Conservation (phyloP, 108 stramenopile species). For the Cyclostephanos tholiformis region DNA sequence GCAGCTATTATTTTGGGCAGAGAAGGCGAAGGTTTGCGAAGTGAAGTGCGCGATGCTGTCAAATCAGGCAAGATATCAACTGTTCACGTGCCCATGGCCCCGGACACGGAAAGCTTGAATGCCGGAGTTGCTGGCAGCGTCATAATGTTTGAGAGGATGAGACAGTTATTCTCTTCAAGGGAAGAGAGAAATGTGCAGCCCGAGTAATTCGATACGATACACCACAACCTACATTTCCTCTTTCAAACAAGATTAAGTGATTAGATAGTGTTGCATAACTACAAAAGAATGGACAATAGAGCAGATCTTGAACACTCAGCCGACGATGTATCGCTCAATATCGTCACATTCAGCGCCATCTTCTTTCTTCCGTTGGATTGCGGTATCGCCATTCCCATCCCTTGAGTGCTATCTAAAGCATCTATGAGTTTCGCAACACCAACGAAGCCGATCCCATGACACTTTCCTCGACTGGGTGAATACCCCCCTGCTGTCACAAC, state of each 20-base stretch:
- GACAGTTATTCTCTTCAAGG: slow-evolving; percentile 35
- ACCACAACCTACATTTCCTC: neutral
- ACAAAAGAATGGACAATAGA: slow-evolving; percentile 29
- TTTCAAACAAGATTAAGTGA: neutral
- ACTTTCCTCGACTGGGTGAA: slow-evolving; percentile 60
- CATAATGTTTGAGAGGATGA: slow-evolving; percentile 82
- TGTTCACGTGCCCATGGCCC: slow-evolving; percentile 82
- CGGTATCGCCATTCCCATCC: slow-evolving; percentile 38
- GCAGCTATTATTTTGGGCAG: slow-evolving; percentile 78
- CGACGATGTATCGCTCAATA: slow-evolving; percentile 7
- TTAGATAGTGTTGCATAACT: neutral
- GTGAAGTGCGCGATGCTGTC: slow-evolving; percentile 58
- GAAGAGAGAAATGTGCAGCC: neutral
- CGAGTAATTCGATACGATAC: neutral
- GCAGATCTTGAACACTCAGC: slow-evolving; percentile 7
- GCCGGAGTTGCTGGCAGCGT: slow-evolving; percentile 87
- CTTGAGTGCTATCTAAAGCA: slow-evolving; percentile 37
- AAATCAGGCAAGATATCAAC: slow-evolving; percentile 49
- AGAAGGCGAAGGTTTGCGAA: slow-evolving; percentile 76
- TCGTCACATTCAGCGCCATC: slow-evolving; percentile 26
- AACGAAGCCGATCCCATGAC: slow-evolving; percentile 73
- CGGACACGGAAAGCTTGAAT: slow-evolving; percentile 87
- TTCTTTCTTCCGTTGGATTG: slow-evolving; percentile 3
- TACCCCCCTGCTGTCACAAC: slow-evolving; percentile 60
- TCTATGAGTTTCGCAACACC: slow-evolving; percentile 62